phyloP scores from a whole-genome alignment of 257 asterid species.

The Primulina eburnea region DNA sequence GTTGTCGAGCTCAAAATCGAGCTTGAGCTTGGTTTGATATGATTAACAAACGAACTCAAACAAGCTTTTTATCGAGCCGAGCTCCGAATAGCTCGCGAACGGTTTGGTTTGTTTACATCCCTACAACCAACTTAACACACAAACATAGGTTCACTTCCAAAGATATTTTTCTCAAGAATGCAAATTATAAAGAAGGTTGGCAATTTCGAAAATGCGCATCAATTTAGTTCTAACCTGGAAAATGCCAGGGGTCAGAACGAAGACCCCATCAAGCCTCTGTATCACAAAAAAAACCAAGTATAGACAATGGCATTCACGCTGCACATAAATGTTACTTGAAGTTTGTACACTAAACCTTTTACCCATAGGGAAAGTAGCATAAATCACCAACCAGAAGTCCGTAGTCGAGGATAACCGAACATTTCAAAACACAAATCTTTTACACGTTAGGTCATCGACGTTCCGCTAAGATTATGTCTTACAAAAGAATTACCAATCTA shows the following conservation, averaged over 20 bases:
- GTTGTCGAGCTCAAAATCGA: too few relatives aligned
- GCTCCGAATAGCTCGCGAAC: too few relatives aligned
- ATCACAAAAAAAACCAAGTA: background rate
- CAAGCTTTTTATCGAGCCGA: too few relatives aligned
- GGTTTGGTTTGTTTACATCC: too few relatives aligned
- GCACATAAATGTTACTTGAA: background rate
- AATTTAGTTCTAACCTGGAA: background rate
- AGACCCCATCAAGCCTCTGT: background rate
- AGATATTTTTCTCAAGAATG: constrained; percentile 5
- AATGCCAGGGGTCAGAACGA: background rate
- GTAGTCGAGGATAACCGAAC: background rate
- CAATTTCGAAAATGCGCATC: background rate
- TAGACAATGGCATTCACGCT: background rate
- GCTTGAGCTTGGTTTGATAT: too few relatives aligned
- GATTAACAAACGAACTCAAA: too few relatives aligned
- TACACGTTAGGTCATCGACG: constrained; percentile 1
- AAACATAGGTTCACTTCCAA: constrained; percentile 3
- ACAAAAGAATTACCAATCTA: constrained; percentile 20
- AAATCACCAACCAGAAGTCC: constrained; percentile 7
- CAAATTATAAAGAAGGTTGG: background rate
- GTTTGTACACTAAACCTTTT: background rate
- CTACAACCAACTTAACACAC: background rate
- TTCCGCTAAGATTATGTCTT: background rate
- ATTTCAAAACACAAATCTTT: background rate
- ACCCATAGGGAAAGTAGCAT: constrained; percentile 1